These are phyloP conservation scores for Xerocomus alliaceus DNA, from an alignment of 1,284 basidiomycete genomes.

Conservation along the genomic window DNA sequence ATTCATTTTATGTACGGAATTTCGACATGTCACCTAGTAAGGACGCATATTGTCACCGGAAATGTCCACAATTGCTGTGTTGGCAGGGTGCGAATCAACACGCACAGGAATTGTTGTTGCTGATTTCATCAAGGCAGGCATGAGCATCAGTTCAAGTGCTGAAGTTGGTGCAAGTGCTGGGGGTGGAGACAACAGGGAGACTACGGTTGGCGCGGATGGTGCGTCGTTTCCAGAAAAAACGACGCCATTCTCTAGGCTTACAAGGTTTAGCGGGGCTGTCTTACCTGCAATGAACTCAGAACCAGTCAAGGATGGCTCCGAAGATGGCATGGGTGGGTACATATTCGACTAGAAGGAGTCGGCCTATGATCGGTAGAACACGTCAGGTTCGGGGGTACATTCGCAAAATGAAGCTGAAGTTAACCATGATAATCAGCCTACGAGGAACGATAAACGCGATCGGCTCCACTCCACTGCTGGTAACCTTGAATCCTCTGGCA, in stretches of 20 bases:
- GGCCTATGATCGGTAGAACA: slow-evolving; percentile 51
- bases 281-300: slow-evolving; percentile 90
- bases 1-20: too few species aligned
- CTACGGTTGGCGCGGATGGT: slow-evolving; percentile 35
- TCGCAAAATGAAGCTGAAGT: background rate
- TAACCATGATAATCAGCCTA: slow-evolving; percentile 60
- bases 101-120: slow-evolving; percentile 11
- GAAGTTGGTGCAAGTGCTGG: slow-evolving; percentile 20
- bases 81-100: slow-evolving; percentile 27
- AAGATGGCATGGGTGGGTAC: slow-evolving; percentile 88
- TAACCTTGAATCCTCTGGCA: slow-evolving; percentile 92
- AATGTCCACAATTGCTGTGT: slow-evolving; percentile 26
- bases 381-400: background rate
- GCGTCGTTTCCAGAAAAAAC: slow-evolving; percentile 45
- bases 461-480: slow-evolving; percentile 79
- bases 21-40: too few species aligned
- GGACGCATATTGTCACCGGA: slow-evolving; percentile 38
- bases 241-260: slow-evolving; percentile 67
- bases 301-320: slow-evolving; percentile 81
- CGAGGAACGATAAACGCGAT: slow-evolving; percentile 94
- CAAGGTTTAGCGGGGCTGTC: slow-evolving; percentile 71
- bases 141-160: slow-evolving; percentile 14
- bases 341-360: slow-evolving; percentile 94
- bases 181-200: slow-evolving; percentile 30
- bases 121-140: slow-evolving; percentile 19